Percentiles rank a stretch among this genome's conserved stretches.
phyloP scores from a whole-genome alignment of 306 rosid genomes.

The Quercus glauca region DNA sequence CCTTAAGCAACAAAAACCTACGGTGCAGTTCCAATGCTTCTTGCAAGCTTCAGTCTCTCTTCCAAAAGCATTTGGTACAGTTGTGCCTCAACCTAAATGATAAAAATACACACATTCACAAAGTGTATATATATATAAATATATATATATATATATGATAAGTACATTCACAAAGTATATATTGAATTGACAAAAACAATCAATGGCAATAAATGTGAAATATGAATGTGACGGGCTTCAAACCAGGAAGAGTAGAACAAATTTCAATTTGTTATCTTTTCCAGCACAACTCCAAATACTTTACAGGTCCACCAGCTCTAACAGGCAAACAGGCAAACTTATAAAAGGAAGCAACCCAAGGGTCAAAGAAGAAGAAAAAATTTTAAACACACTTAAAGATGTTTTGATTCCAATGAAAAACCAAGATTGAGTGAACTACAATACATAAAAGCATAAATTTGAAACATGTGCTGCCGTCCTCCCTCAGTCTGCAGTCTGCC shows the following conservation, averaged over 20 bases:
- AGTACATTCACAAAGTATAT: background rate
- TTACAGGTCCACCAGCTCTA: background rate
- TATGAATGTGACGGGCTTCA: background rate
- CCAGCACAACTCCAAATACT: background rate
- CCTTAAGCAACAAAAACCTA: constrained; percentile 33
- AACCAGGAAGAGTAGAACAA: background rate
- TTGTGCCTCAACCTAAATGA: constrained; percentile 57
- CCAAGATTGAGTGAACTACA: background rate
- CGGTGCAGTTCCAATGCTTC: constrained; percentile 83
- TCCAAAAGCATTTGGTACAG: constrained; percentile 73
- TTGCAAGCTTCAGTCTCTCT: constrained; percentile 84
- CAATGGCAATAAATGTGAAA: constrained; percentile 2
- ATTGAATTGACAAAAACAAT: constrained; percentile 12
- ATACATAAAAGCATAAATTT: background rate
- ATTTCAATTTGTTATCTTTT: background rate
- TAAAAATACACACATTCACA: constrained; percentile 7
- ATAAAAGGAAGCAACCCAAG: background rate
- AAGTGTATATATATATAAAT: background rate
- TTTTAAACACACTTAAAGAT: background rate
- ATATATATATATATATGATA: too few relatives aligned
- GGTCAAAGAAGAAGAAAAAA: background rate
- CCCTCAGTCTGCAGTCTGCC: too few relatives aligned
- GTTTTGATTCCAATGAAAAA: background rate
- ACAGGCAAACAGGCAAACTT: background rate
- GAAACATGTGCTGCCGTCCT: background rate